Evolutionary conservation across 2,329 filamentous ascomycete genomes (phyloP), one percentile per base, ranked within the genome.

Genomic region (Didymella pinodella): DNA sequence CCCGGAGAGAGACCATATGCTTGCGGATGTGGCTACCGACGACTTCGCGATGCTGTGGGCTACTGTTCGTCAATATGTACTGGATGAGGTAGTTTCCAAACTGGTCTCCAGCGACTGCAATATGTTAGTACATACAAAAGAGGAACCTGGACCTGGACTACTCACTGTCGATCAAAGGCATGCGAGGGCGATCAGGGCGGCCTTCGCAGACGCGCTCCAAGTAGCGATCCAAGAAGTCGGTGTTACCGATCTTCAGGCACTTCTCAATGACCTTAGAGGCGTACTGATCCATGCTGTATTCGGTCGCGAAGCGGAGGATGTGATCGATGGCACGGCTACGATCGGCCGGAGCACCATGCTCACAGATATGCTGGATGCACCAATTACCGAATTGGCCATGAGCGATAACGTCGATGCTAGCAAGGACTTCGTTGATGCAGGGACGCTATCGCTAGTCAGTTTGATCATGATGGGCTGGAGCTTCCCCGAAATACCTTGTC

Each of bases 351-450:
- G 90, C 90, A 49, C 96, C 94, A 75, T 99, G 95, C 78, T 99
- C 95, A 79, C 95, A 99, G 70, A 99, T 93, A 79, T 99, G 95
- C 80, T 99, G 95, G 71, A 99, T 98, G 81, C 95, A 99, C 95
- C 95, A 99, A 77, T 99, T 99, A 55, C 95, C 95, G 75, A 99
- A 99, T 76, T 99, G 95, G 26, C 95, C 95, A 76, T 97, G 94
- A 59, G 95, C 91, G 72, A 99, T 93, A 62, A 97, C 91, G 79
- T 99, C 93, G 69, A 99, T 97, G 75, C 95, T 97, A 61, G 86
- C 87, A 56, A 99, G 86, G 38, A 99, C 95, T 78, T 99, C 95
- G 77, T 97, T 93, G 73, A 99, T 96, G 74, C 95, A 97, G 45
- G 93, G 93, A 60, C 96, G 93, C 93, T 96, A 20, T 48, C 4